Evolutionary conservation across 2,329 filamentous ascomycete genomes (phyloP), one percentile per base, ranked within the genome.

Genomic region (Sporothrix pseudoabietina): DNA sequence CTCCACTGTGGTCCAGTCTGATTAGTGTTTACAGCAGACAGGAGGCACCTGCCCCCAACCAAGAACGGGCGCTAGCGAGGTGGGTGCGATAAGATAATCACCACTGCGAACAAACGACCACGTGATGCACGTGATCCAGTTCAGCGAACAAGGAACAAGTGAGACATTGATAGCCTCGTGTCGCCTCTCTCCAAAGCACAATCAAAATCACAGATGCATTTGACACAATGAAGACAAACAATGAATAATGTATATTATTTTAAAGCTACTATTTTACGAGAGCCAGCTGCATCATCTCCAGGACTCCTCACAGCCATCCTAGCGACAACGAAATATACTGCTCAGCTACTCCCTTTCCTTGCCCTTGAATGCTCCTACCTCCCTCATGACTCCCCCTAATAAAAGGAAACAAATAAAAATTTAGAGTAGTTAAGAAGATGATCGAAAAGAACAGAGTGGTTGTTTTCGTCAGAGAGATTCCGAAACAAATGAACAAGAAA

Each of bases 21-120:
- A 65, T 65, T 44, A 47, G n/a, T n/a, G n/a, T n/a, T n/a, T n/a
- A n/a, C 61, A 65, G 61, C 19, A 65, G 39, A 39, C 61, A 65
- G 54, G 57, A 44, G 59, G 59, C 59, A 65, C 22, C 39, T 66
- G 61, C 39, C 59, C 59, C 35, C 59, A 35, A 44, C 59, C 39
- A 65, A 41, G 55, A 44, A 5, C 59, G 59, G 59, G 14, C 35
- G 39, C 59, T 65, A 44, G 19, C 44, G 12, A 44, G 55, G 35
- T 44, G 10, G 61, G 22, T 16, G 22, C 61, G 61, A 47, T 66
- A 65, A 44, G 61, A 65, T 65, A 66, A 66, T 26, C 26, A 26
- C 26, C 26, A 26, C 26, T 26, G 26, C 26, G 26, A 26, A 26
- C 2, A 26, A 26, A 26, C 2, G 39, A 61, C 59, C 61, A 35